phyloP scores from a whole-genome alignment of 2,329 filamentous ascomycete genomes.

The Neofusicoccum laricinum region DNA sequence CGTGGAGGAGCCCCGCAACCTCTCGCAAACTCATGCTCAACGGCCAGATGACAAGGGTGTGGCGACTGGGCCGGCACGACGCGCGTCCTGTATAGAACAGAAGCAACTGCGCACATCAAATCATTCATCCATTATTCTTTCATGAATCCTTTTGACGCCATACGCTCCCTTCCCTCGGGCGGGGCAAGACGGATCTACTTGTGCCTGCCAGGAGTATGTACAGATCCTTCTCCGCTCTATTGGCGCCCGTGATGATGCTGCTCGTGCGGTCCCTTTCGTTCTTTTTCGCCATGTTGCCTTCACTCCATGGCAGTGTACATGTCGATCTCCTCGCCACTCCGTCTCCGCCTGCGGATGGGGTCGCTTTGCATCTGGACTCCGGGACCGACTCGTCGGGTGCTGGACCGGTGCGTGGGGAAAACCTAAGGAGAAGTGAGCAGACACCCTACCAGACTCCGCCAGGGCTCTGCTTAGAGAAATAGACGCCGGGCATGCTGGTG shows the following conservation, averaged over 20 bases:
- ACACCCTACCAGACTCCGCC: background rate
- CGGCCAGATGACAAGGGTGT: too few species aligned
- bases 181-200: slow-evolving; percentile 1
- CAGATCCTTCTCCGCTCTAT: slow-evolving; percentile 10
- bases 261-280: background rate
- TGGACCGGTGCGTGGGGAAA: slow-evolving; percentile 59
- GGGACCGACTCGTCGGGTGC: slow-evolving; percentile 67
- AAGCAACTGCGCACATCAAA: background rate
- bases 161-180: background rate
- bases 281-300: background rate
- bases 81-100: background rate
- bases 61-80: too few species aligned
- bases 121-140: slow-evolving; percentile 14
- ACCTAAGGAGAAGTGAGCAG: slow-evolving; percentile 40
- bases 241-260: background rate
- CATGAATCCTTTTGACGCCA: slow-evolving; percentile 1
- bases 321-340: slow-evolving; percentile 55
- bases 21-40: too few species aligned
- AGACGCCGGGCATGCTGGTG: background rate
- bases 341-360: slow-evolving; percentile 54
- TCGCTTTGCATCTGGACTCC: slow-evolving; percentile 77
- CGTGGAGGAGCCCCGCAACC: background rate
- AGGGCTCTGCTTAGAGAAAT: too few species aligned
- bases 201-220: slow-evolving; percentile 11
- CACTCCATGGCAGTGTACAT: slow-evolving; percentile 69